These are phyloP conservation scores for Porphyra umbilicalis DNA, from an alignment of 31 red algal species.

Conservation along the genomic window DNA sequence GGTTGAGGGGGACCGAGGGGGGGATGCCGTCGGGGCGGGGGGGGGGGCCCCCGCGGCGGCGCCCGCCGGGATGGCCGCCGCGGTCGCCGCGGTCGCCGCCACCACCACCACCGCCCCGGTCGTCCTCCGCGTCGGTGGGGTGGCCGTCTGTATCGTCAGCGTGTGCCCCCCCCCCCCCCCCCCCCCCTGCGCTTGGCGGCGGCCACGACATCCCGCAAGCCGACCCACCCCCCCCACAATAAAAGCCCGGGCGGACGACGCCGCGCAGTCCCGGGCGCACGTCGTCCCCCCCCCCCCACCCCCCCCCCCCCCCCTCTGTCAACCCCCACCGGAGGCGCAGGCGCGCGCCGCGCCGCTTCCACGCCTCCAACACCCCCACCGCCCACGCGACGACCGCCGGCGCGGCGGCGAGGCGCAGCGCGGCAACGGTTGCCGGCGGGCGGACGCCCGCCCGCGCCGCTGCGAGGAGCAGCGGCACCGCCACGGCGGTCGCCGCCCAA, in stretches of 20 bases:
- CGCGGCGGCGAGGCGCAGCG: conserved; percentile 1
- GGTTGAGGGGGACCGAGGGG: not conserved
- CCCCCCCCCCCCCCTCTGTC: conserved; percentile 8
- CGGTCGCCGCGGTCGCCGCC: not conserved
- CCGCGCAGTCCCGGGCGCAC: conserved; percentile 25
- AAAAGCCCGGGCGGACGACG: conserved; percentile 19
- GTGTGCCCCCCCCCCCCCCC: not conserved
- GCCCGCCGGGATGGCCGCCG: not conserved
- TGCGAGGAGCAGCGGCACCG: conserved; percentile 9
- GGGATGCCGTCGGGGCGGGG: not conserved
- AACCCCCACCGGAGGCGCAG: conserved; percentile 44
- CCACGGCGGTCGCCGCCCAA: conserved; percentile 13
- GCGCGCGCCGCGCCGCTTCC: conserved; percentile 43
- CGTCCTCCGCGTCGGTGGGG: not conserved
- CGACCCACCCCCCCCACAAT: conserved; percentile 35
- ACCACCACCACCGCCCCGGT: not conserved
- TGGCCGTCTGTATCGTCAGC: not conserved
- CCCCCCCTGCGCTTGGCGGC: not conserved
- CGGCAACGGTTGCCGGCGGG: conserved; percentile 4
- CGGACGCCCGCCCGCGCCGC: not conserved
- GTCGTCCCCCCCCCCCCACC: conserved; percentile 14
- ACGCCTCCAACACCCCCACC: conserved; percentile 24
- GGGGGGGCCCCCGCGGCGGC: not conserved
- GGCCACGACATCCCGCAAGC: conserved; percentile 27
- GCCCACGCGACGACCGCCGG: conserved; percentile 28